These are phyloP conservation scores for Globisporangium megalacanthum DNA, from an alignment of 352 stramenopile genomes.

Conservation along the genomic window DNA sequence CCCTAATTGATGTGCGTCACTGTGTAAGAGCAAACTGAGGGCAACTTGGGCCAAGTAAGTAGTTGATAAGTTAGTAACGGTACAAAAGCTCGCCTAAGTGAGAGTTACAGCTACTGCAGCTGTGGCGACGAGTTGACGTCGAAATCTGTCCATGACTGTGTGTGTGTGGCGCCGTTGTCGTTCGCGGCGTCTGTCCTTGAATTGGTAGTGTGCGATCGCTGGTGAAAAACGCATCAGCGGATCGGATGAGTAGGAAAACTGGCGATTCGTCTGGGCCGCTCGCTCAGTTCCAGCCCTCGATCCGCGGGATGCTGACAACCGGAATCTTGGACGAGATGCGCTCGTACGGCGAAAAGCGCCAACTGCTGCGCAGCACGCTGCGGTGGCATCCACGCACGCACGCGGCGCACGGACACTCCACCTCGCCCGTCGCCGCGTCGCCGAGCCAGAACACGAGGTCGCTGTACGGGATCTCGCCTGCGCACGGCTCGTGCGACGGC, in stretches of 20 bases:
- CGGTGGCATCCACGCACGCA: conserved; percentile 13
- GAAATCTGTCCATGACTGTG: not conserved
- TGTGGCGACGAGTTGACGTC: not conserved
- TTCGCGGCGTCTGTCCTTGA: not conserved
- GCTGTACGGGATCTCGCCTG: conserved; percentile 43
- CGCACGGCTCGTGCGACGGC: conserved; percentile 43
- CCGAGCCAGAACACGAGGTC: conserved; percentile 61
- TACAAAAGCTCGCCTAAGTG: not conserved
- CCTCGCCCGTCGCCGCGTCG: conserved; percentile 36
- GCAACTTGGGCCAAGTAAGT: too few relatives aligned
- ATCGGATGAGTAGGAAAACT: conserved; percentile 1
- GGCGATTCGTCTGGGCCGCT: conserved; percentile 6
- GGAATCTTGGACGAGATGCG: conserved; percentile 52
- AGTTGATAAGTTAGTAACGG: too few relatives aligned
- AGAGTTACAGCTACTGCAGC: not conserved
- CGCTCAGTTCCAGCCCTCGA: conserved; percentile 61
- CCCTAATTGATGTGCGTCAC: too few relatives aligned
- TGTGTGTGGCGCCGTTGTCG: not conserved
- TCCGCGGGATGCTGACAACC: conserved; percentile 46
- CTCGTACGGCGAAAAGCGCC: conserved; percentile 31
- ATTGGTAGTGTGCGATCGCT: too few relatives aligned
- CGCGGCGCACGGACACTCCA: conserved; percentile 34
- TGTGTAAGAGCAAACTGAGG: too few relatives aligned
- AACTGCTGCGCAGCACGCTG: not conserved
- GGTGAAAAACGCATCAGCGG: too few relatives aligned